Conservation (phyloP, 495 filamentous ascomycete genomes). For the Aspergillus cristatus region DNA sequence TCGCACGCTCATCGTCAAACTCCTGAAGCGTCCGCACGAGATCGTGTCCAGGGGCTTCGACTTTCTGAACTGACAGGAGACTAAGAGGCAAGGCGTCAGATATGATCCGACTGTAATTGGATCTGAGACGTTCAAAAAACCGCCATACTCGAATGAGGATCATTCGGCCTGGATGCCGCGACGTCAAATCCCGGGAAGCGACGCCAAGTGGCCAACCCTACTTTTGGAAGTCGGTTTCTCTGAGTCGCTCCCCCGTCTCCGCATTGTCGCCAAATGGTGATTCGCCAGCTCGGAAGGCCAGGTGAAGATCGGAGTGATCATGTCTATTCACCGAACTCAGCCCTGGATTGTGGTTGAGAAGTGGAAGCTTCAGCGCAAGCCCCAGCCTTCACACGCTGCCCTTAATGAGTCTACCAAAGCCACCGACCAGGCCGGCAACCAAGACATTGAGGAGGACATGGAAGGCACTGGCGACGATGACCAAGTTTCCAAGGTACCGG, state of each 20-base stretch:
- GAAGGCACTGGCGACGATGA: no score
- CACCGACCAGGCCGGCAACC: no score
- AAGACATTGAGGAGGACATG: no score
- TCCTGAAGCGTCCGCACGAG: not conserved
- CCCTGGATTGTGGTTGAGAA: not conserved
- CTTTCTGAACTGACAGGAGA: not conserved
- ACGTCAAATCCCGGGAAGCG: not conserved
- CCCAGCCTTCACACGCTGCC: not conserved
- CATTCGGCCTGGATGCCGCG: not conserved
- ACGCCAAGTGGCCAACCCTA: not conserved
- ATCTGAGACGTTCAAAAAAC: not conserved
- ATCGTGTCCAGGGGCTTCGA: not conserved
- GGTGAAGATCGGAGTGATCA: not conserved
- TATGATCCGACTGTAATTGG: not conserved
- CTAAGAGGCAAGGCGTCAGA: not conserved
- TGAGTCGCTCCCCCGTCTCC: not conserved
- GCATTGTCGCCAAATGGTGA: not conserved
- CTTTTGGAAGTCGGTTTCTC: not conserved
- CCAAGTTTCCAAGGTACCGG: no score
- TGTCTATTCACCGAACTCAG: not conserved
- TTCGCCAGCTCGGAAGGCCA: not conserved
- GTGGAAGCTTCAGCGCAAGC: not conserved
- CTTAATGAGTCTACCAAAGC: no score
- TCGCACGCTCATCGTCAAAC: not conserved
- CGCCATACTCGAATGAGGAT: not conserved